Evolutionary conservation across 306 rosid species (phyloP).

Genomic region (Castanopsis chinensis): DNA sequence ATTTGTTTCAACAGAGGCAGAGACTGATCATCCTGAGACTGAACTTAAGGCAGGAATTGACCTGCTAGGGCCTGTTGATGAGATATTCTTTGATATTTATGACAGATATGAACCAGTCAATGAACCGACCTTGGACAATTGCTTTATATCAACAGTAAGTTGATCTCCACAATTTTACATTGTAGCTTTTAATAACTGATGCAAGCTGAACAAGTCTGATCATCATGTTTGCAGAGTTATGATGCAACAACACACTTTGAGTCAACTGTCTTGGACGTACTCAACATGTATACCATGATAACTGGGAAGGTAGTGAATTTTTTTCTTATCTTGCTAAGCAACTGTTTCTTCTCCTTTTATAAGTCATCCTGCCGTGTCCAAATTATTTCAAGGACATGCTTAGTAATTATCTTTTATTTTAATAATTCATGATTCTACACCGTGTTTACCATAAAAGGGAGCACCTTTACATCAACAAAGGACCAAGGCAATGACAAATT

Average conservation of each 20-base stretch:
- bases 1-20: slow-evolving; percentile 94
- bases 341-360: slow-evolving; percentile 1
- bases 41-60: slow-evolving; percentile 95
- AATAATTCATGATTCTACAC: background rate
- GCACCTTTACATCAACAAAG: background rate
- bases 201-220: background rate
- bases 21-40: slow-evolving; percentile 77
- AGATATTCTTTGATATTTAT: slow-evolving; percentile 80
- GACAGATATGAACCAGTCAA: slow-evolving; percentile 93
- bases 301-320: slow-evolving; percentile 73
- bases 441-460: background rate
- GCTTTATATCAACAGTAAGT: slow-evolving; percentile 86
- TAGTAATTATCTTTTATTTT: background rate
- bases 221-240: slow-evolving; percentile 67
- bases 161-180: background rate
- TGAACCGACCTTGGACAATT: slow-evolving; percentile 85
- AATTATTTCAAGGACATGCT: background rate
- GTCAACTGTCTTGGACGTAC: slow-evolving; percentile 85
- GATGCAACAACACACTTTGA: slow-evolving; percentile 98
- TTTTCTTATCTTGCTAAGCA: slow-evolving; percentile 8
- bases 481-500: background rate
- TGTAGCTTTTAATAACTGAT: background rate
- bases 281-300: slow-evolving; percentile 90
- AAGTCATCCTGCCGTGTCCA: background rate
- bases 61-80: slow-evolving; percentile 87